A percentile compares a stretch with the other conserved stretches of the same genome.
phyloP scores from a whole-genome alignment of 1,284 basidiomycete genomes.

The Sporisorium sorghi region DNA sequence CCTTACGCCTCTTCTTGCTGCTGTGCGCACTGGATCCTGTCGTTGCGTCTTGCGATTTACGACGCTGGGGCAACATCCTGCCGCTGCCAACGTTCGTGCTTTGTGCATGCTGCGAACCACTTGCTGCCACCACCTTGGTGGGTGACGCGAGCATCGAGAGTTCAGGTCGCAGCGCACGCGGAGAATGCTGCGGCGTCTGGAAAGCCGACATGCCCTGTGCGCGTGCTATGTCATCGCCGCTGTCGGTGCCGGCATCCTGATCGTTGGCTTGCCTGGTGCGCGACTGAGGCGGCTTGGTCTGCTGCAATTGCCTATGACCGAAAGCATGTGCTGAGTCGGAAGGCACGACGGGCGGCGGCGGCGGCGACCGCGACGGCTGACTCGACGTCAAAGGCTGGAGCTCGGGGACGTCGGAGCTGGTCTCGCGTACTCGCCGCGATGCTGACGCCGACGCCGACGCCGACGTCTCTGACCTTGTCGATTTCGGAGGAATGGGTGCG shows the following conservation, averaged over 20 bases:
- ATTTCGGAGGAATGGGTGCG: neutral
- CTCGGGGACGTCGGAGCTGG: conserved; percentile 31
- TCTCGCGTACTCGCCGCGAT: conserved; percentile 27
- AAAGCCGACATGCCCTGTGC: conserved; percentile 42
- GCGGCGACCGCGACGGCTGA: no score
- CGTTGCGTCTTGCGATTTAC: conserved; percentile 15
- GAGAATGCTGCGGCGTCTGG: conserved; percentile 44
- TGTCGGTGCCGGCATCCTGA: conserved; percentile 36
- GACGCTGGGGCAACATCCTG: conserved; percentile 17
- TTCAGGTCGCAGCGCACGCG: conserved; percentile 23
- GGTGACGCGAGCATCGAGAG: conserved; percentile 8
- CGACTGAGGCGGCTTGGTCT: conserved; percentile 36
- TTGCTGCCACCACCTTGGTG: neutral
- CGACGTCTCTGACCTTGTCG: conserved; percentile 6
- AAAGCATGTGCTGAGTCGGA: conserved; percentile 5
- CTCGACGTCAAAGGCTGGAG: conserved; percentile 2
- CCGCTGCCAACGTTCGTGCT: neutral
- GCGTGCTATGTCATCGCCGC: conserved; percentile 35
- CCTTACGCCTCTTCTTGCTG: conserved; percentile 45
- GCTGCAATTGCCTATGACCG: conserved; percentile 16
- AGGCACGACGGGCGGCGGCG: neutral
- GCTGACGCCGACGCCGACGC: conserved; percentile 8
- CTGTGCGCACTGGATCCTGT: conserved; percentile 2
- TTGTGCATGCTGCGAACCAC: neutral
- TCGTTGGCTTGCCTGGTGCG: conserved; percentile 34